Evolutionary conservation across 2,329 filamentous ascomycete genomes (phyloP), one percentile per base, ranked within the genome.

Genomic region (Fusarium equiseti): DNA sequence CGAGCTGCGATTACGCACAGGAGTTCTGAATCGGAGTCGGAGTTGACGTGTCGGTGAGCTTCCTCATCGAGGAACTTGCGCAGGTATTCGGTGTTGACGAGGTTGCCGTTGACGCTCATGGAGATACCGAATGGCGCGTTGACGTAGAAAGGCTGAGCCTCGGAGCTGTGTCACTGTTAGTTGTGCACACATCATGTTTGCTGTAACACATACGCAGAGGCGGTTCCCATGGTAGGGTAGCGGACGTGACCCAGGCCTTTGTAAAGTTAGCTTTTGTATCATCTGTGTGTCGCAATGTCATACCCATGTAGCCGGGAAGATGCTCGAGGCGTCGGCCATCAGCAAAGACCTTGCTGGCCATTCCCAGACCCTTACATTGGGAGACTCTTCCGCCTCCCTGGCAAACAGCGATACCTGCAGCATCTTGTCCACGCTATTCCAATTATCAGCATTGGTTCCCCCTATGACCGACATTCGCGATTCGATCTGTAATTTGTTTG

Each of bases 61-160:
- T 92, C 91, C 70, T 90, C 84, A 76, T 97, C 93, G 51, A 97
- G 85, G 77, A 90, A 93, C 66, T 85, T 81, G 78, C 88, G 89
- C 50, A 97, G 84, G 55, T 92, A 89, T 3, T 86, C 85, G 8
- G 91, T 89, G 77, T 97, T 88, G 83, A 97, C 92, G 49, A 97
- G 85, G 81, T 97, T 97, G 65, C 95, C 94, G 77, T 97, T 97
- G 82, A 96, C 91, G 24, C 71, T 50, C 69, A 73, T 71, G 8
- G 66, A 73, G 40, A 77, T 49, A 31, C 77, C 76, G 52, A 73
- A 78, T 15, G 76, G 93, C 62, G 87, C 88, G 83, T 97, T 97
- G 76, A 96, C 93, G 78, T 96, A 97, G 81, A 98, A 97, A 1
- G 95, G 95, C 81, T 97, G 94, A 13, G 93, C 93, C 81, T 97